Evolutionary conservation across 2,329 filamentous ascomycete species (phyloP).

Genomic region (Cladobotryum protrusum): DNA sequence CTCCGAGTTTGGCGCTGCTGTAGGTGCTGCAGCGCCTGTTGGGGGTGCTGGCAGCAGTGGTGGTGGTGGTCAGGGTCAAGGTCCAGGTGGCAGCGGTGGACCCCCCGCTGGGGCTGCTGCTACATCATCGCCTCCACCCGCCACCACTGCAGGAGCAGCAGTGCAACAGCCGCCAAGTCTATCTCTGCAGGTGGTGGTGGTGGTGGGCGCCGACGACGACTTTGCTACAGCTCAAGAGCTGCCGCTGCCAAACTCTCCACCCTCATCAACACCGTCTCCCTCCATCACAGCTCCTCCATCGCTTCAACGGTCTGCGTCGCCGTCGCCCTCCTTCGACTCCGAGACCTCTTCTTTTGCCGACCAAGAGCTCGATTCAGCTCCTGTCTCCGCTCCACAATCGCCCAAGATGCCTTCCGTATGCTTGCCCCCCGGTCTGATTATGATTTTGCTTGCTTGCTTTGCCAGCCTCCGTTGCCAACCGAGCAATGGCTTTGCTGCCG

Average conservation of each 20-base stretch:
- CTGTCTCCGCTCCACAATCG: constrained; percentile 21
- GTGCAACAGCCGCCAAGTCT: background rate
- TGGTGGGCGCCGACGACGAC: constrained; percentile 10
- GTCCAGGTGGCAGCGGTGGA: background rate
- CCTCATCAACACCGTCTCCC: constrained; percentile 29
- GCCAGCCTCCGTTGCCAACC: constrained; percentile 15
- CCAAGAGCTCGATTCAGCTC: constrained; percentile 21
- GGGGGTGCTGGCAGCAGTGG: background rate
- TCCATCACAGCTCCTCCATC: constrained; percentile 27
- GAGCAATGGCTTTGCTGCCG: constrained; percentile 17
- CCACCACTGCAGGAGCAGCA: background rate
- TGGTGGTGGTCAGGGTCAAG: too few species aligned
- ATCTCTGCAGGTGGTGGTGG: constrained; percentile 17
- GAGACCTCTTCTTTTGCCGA: constrained; percentile 20
- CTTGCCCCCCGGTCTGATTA: constrained; percentile 18
- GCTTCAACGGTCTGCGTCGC: constrained; percentile 24
- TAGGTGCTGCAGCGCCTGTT: background rate
- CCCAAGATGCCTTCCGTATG: constrained; percentile 53
- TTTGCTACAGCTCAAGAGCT: constrained; percentile 26
- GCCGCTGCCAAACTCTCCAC: constrained; percentile 37
- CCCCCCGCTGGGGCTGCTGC: constrained; percentile 10
- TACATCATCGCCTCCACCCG: constrained; percentile 30
- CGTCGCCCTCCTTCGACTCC: constrained; percentile 11
- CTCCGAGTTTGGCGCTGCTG: background rate
- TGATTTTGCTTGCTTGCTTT: background rate